Evolutionary conservation across 495 filamentous ascomycete genomes (phyloP).

Genomic region (Aspergillus heteromorphus): DNA sequence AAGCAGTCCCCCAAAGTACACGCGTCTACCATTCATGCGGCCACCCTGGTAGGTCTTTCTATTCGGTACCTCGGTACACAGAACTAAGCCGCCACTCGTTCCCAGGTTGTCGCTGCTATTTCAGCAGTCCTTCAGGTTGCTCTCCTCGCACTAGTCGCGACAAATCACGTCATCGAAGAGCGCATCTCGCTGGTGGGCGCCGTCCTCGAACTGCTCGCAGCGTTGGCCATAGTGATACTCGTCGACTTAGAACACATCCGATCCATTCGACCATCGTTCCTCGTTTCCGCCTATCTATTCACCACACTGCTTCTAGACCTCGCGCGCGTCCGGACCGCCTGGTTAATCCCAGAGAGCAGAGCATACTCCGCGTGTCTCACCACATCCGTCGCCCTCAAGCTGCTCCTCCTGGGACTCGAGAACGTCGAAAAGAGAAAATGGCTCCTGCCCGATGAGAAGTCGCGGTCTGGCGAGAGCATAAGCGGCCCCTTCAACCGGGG

Average conservation of each 20-base stretch:
- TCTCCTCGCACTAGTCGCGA: not conserved
- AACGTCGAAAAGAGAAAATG: no score
- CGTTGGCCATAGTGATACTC: conserved; percentile 37
- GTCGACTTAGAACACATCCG: conserved; percentile 40
- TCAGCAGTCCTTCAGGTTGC: no score
- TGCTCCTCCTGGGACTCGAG: no score
- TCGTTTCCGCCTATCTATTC: conserved; percentile 49
- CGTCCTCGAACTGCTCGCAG: conserved; percentile 23
- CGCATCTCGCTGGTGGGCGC: conserved; percentile 33
- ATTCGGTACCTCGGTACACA: no score
- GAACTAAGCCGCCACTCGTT: no score
- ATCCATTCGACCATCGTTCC: conserved; percentile 40
- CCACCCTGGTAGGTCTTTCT: no score
- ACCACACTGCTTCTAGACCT: conserved; percentile 47
- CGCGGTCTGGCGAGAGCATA: conserved; percentile 44
- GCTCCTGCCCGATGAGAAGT: conserved; percentile 15
- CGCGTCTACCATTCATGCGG: conserved; percentile 7
- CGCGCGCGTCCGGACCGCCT: conserved; percentile 45
- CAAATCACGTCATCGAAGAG: conserved; percentile 19
- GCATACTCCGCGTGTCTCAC: no score
- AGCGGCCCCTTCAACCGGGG: conserved; percentile 39
- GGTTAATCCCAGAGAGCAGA: conserved; percentile 22
- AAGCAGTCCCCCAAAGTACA: conserved; percentile 33
- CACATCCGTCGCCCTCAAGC: no score
- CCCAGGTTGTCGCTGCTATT: not conserved